phyloP scores from a whole-genome alignment of 208 protist genomes.

The Trypanosoma congolense region DNA sequence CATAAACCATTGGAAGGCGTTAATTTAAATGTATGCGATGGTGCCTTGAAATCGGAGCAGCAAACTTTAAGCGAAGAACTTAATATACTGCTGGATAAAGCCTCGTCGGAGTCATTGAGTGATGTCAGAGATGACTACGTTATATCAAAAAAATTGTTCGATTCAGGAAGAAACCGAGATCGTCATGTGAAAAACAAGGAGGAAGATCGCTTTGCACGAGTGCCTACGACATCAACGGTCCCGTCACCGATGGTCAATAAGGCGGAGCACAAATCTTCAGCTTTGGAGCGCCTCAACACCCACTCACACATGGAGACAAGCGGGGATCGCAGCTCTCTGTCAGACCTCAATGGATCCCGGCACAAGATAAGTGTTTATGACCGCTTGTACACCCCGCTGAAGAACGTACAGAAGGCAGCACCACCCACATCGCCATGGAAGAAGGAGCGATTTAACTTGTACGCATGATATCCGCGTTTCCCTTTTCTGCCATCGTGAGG shows the following conservation, averaged over 20 bases:
- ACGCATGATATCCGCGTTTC: conserved; percentile 12
- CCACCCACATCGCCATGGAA: conserved; percentile 5
- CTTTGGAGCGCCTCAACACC: conserved; percentile 5
- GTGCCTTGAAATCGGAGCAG: background rate
- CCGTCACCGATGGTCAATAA: conserved; percentile 3
- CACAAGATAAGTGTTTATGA: conserved; percentile 27
- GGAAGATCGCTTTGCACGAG: conserved; percentile 1
- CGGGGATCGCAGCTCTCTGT: background rate
- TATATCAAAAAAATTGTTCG: background rate
- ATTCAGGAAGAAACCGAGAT: background rate
- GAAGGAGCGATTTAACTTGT: conserved; percentile 25
- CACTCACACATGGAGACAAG: conserved; percentile 3
- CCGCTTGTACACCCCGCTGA: conserved; percentile 38
- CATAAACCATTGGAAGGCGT: background rate
- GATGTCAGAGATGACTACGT: background rate
- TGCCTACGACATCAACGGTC: conserved; percentile 16
- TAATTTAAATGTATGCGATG: background rate
- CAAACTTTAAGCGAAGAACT: background rate
- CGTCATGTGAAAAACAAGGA: background rate
- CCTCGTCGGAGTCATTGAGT: background rate
- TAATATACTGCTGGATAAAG: background rate
- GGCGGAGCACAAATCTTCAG: background rate
- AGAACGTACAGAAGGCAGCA: background rate
- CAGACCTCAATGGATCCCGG: background rate
- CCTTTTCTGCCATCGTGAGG: too few species aligned